A percentile compares a stretch with the other conserved stretches of the same genome.
Conservation (phyloP, 2,329 filamentous ascomycete species). For the Celoporthe dispersa region DNA sequence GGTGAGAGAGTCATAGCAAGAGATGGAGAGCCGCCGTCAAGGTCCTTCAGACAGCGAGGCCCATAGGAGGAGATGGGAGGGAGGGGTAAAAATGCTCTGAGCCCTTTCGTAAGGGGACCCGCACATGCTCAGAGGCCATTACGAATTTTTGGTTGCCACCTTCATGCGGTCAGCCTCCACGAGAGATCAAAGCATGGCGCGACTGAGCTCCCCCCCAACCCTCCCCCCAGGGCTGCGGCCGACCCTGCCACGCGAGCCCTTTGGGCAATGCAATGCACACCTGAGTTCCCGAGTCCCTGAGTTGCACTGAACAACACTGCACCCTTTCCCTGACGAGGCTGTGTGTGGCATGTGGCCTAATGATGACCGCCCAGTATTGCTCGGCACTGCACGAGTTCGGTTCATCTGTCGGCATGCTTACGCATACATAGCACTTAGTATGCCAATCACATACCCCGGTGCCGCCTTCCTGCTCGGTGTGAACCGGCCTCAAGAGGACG, state of each 20-base stretch:
- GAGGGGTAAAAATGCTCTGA: not conserved
- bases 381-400: not conserved
- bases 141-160: not conserved
- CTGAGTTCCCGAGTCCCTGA: not conserved
- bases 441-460: not conserved
- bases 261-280: not conserved
- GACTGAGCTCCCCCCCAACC: not conserved
- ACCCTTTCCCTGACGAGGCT: not conserved
- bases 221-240: not conserved
- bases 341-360: not conserved
- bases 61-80: not conserved
- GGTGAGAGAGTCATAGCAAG: not conserved
- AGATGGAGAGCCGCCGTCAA: not conserved
- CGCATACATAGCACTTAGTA: not conserved
- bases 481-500: not conserved
- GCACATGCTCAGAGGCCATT: not conserved
- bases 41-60: not conserved
- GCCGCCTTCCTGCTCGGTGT: not conserved
- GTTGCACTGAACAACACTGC: not conserved
- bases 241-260: not conserved
- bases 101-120: not conserved
- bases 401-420: not conserved
- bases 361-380: not conserved
- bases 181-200: not conserved
- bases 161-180: constrained; percentile 1